Conservation (phyloP, 1,139 yeast species). For the Taphrina sp. region DNA sequence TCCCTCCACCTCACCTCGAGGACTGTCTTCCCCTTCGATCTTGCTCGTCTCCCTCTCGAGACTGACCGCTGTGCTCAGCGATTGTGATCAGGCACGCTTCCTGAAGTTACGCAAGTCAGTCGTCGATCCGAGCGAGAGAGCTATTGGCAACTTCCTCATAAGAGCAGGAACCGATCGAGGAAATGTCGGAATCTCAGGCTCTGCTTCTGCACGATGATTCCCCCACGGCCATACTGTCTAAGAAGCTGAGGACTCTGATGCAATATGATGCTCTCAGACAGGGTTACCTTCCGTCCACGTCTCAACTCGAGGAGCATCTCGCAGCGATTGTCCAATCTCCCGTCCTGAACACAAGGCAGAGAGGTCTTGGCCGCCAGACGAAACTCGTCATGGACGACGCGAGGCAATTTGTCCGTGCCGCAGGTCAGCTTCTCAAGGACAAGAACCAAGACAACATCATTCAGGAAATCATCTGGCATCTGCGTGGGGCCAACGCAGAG, state of each 20-base stretch:
- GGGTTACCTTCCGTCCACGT: conserved; percentile 25
- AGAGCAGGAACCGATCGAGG: no score
- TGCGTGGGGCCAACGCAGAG: conserved; percentile 11
- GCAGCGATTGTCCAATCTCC: conserved; percentile 18
- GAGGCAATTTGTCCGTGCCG: conserved; percentile 15
- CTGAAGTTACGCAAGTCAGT: no score
- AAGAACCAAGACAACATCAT: conserved; percentile 26
- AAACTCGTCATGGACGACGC: conserved; percentile 23
- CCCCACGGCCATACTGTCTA: conserved; percentile 24
- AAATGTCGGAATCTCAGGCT: conserved; percentile 26
- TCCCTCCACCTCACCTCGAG: neutral
- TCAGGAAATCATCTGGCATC: conserved; percentile 30
- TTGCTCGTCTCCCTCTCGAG: no score
- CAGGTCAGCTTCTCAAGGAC: conserved; percentile 16
- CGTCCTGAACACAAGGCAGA: conserved; percentile 22
- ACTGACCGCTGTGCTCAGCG: no score
- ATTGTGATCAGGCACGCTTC: no score
- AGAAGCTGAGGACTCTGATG: conserved; percentile 21
- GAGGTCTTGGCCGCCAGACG: conserved; percentile 23
- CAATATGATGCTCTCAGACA: conserved; percentile 26
- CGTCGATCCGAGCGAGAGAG: no score
- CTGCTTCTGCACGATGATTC: conserved; percentile 26
- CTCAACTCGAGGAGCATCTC: conserved; percentile 25
- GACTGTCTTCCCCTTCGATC: neutral
- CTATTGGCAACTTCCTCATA: no score